These are phyloP conservation scores for Choiromyces venosus DNA, from an alignment of 495 filamentous ascomycete species.

Conservation along the genomic window DNA sequence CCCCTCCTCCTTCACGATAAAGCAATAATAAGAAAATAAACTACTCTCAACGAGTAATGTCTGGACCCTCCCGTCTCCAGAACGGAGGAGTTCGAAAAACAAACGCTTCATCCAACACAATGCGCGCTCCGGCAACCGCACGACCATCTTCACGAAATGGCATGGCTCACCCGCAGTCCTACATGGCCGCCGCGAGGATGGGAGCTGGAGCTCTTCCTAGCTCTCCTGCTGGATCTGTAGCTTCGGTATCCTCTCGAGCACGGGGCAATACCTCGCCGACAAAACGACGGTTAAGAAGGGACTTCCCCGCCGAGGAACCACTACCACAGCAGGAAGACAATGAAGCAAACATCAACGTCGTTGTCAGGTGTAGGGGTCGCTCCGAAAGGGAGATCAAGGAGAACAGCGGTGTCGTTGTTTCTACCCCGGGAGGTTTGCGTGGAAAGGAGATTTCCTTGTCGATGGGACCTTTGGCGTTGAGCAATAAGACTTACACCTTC, in stretches of 20 bases:
- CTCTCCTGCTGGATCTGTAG: slow-evolving; percentile 42
- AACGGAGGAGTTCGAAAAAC: slow-evolving; percentile 30
- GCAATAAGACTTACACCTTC: slow-evolving; percentile 94
- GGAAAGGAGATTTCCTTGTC: slow-evolving; percentile 77
- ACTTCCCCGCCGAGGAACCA: slow-evolving; percentile 20
- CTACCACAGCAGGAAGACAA: slow-evolving; percentile 53
- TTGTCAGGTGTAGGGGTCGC: slow-evolving; percentile 87
- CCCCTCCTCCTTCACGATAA: neutral
- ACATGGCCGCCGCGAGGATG: slow-evolving; percentile 32
- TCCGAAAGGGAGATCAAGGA: slow-evolving; percentile 87
- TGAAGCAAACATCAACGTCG: slow-evolving; percentile 95
- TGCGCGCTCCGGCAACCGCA: slow-evolving; percentile 19
- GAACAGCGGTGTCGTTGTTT: slow-evolving; percentile 85
- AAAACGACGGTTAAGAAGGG: slow-evolving; percentile 23
- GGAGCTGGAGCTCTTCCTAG: slow-evolving; percentile 12
- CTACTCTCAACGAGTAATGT: slow-evolving; percentile 22
- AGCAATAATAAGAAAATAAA: neutral
- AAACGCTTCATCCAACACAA: slow-evolving; percentile 11
- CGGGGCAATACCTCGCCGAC: slow-evolving; percentile 30
- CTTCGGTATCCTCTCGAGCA: slow-evolving; percentile 45
- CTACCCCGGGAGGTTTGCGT: slow-evolving; percentile 70
- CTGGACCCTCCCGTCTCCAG: slow-evolving; percentile 33
- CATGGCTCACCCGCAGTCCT: slow-evolving; percentile 29
- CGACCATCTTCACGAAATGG: slow-evolving; percentile 24
- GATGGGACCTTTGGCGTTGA: slow-evolving; percentile 78